Evolutionary conservation across 2,329 filamentous ascomycete species (phyloP), one percentile per base, ranked within the genome.

Genomic region (Hypoxylon sp.): DNA sequence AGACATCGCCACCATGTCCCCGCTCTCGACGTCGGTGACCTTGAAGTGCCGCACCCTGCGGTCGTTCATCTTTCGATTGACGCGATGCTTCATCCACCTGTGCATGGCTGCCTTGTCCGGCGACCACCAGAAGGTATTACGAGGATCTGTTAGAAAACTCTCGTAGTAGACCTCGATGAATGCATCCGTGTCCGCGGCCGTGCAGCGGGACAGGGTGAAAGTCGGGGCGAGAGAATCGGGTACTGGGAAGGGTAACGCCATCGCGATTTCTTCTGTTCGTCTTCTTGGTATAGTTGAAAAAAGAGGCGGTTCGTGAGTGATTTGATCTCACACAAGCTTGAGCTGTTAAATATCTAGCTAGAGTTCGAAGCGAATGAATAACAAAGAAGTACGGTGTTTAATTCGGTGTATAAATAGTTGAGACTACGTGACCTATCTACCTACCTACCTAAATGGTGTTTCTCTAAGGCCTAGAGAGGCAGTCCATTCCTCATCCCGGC

Each of bases 31-130:
- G 53, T 79, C 73, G 30, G 69, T 67, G 24, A 79, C 61, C 59
- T 78, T 77, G 67, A 75, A 79, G 59, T 73, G 70, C 4, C 72
- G 72, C 19, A 73, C 66, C 13, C 65, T 63, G 6, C 62, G 73
- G 24, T 76, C 68, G n/a, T 30, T 8, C 55, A 80, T 62, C 49
- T 74, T 74, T 1, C 37, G 44, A 24, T 44, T 52, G 44, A 77
- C 71, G 41, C 76, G 73, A 2, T 10, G 43, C 5, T 54, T 67
- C 19, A 78, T 71, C 76, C 77, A 79, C 19, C 61, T 55, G 11
- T 64, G 6, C 69, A 74, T 73, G 37, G 67, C 49, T 2, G 58
- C 62, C 30, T 49, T 61, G 26, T 70, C 70, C 2, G 60, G 28
- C 13, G 75, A 52, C 74, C 75, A 76, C 73, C 75, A 76, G 49